A percentile compares a stretch with the other conserved stretches of the same genome.
phyloP scores from a whole-genome alignment of 768 basidiomycete species.

The Tulasnella sp. region DNA sequence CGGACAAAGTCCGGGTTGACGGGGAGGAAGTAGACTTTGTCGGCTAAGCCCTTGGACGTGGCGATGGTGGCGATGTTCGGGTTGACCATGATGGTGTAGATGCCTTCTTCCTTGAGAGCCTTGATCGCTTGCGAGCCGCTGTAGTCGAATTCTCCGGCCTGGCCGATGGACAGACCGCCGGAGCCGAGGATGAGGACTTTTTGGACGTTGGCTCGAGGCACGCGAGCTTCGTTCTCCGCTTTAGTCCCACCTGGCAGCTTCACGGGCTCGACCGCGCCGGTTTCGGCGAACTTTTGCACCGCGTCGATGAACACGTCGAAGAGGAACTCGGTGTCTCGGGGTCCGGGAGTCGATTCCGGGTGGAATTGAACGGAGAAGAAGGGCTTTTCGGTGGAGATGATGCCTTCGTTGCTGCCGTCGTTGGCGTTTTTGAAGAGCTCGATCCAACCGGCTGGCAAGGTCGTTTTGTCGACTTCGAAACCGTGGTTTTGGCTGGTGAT shows the following conservation, averaged over 20 bases:
- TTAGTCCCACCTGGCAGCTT: constrained; percentile 67
- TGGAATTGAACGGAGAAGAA: constrained; percentile 99
- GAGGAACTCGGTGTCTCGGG: constrained; percentile 96
- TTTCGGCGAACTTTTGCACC: constrained; percentile 70
- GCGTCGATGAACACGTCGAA: constrained; percentile 97
- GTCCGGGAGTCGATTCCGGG: constrained; percentile 95
- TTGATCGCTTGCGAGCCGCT: constrained; percentile 99
- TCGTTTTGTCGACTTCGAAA: constrained; percentile 83
- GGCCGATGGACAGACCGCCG: constrained; percentile 96
- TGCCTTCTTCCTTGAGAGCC: constrained; percentile 97
- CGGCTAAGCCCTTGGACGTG: constrained; percentile 94
- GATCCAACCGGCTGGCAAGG: constrained; percentile 85
- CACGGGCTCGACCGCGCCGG: constrained; percentile 59
- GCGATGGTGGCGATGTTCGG: constrained; percentile 99
- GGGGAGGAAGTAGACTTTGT: constrained; percentile 99
- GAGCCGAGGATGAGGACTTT: constrained; percentile 98
- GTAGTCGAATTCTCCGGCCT: constrained; percentile 99
- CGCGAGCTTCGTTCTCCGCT: constrained; percentile 72
- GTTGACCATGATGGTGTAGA: constrained; percentile 98
- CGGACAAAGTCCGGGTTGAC: constrained; percentile 97
- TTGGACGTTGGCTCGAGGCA: constrained; percentile 60
- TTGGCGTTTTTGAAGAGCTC: constrained; percentile 97
- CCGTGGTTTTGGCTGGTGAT: constrained; percentile 99
- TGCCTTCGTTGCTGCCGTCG: constrained; percentile 96
- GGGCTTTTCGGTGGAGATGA: constrained; percentile 88